Conservation (phyloP, 2,329 filamentous ascomycete genomes). For the Fusarium algeriense region DNA sequence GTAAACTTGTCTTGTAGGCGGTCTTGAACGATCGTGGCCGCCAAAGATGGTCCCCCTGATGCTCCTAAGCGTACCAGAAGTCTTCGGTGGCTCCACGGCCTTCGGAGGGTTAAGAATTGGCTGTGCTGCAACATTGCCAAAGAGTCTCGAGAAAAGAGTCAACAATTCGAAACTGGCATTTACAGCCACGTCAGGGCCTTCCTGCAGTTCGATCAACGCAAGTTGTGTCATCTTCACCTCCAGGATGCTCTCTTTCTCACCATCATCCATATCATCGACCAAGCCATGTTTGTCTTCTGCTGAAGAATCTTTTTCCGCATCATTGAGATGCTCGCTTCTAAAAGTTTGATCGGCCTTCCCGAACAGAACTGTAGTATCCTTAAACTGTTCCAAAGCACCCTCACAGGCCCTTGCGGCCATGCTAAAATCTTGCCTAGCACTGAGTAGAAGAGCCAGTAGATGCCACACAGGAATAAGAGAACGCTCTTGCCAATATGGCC, state of each 20-base stretch:
- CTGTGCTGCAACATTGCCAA: slow-evolving; percentile 68
- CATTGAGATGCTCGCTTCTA: slow-evolving; percentile 76
- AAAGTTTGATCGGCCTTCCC: slow-evolving; percentile 69
- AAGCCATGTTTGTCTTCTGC: slow-evolving; percentile 59
- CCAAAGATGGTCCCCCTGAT: slow-evolving; percentile 83
- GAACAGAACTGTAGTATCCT: slow-evolving; percentile 76
- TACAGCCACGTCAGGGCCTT: slow-evolving; percentile 86
- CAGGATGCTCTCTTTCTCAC: slow-evolving; percentile 88
- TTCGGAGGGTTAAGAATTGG: slow-evolving; percentile 57
- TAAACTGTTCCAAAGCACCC: slow-evolving; percentile 91
- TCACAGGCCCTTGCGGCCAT: slow-evolving; percentile 87
- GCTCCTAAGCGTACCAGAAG: slow-evolving; percentile 77
- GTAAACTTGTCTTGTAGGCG: slow-evolving; percentile 58
- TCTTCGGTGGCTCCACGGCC: slow-evolving; percentile 72
- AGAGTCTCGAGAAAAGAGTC: slow-evolving; percentile 83
- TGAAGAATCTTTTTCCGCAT: slow-evolving; percentile 55
- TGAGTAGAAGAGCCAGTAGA: slow-evolving; percentile 85
- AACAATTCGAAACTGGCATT: slow-evolving; percentile 90
- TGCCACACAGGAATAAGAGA: slow-evolving; percentile 88
- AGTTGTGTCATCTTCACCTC: slow-evolving; percentile 97
- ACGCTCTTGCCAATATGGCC: slow-evolving; percentile 71
- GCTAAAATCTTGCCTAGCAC: slow-evolving; percentile 85
- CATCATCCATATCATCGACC: slow-evolving; percentile 83
- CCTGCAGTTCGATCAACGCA: slow-evolving; percentile 82
- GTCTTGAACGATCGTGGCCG: slow-evolving; percentile 61